A percentile compares a stretch with the other conserved stretches of the same genome.
These are phyloP conservation scores for Lagenidium sp. DNA, from an alignment of 352 stramenopile species.

Conservation along the genomic window DNA sequence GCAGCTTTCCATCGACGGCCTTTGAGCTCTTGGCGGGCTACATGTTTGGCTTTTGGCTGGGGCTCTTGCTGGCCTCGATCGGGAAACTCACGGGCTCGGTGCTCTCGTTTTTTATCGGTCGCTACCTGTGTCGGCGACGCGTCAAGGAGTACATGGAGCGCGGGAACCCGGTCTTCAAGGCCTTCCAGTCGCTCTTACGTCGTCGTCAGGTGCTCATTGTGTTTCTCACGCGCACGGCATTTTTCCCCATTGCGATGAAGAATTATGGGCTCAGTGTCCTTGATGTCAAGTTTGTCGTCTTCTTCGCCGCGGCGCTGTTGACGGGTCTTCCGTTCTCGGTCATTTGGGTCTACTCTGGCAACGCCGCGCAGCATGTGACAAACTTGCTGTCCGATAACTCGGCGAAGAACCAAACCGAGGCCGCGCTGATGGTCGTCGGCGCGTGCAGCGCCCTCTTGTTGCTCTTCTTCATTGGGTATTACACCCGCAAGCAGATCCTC, in stretches of 20 bases:
- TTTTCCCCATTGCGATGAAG: slow-evolving; percentile 81
- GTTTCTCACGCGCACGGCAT: slow-evolving; percentile 69
- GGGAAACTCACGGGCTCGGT: slow-evolving; percentile 66
- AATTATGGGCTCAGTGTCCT: slow-evolving; percentile 82
- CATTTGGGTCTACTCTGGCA: slow-evolving; percentile 74
- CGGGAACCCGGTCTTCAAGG: slow-evolving; percentile 59
- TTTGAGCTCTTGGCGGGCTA: slow-evolving; percentile 76
- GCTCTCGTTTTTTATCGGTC: slow-evolving; percentile 57
- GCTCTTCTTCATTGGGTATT: slow-evolving; percentile 50
- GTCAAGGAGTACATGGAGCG: slow-evolving; percentile 64
- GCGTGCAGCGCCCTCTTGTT: slow-evolving; percentile 39
- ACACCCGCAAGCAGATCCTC: slow-evolving; percentile 65
- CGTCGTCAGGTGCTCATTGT: slow-evolving; percentile 65
- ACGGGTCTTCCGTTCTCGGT: slow-evolving; percentile 60
- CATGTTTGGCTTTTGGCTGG: slow-evolving; percentile 72
- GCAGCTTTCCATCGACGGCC: slow-evolving; percentile 59
- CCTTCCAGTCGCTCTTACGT: slow-evolving; percentile 48
- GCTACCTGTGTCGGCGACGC: slow-evolving; percentile 46
- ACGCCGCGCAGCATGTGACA: slow-evolving; percentile 53
- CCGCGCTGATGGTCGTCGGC: slow-evolving; percentile 51
- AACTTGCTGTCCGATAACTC: slow-evolving; percentile 28
- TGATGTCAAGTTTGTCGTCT: slow-evolving; percentile 58
- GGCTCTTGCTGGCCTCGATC: slow-evolving; percentile 39
- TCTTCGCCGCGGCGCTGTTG: slow-evolving; percentile 49
- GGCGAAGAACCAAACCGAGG: slow-evolving; percentile 29